Evolutionary conservation across 306 rosid genomes (phyloP).

Genomic region (Trichosanthes truncata): DNA sequence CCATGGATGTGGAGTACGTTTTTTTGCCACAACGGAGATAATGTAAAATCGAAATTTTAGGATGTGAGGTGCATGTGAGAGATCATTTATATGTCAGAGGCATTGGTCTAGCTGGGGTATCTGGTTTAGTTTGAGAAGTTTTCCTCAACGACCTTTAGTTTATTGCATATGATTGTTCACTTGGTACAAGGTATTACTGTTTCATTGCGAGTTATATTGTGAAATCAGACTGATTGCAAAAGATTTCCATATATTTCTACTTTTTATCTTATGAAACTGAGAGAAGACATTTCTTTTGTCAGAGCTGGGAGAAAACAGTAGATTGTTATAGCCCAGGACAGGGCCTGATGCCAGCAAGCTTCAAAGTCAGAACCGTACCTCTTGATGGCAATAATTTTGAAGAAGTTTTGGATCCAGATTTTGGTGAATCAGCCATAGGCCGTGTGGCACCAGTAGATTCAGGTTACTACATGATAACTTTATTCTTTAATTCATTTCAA

Average conservation of each 20-base stretch:
- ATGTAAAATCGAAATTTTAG: neutral
- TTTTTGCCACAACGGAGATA: neutral
- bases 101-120: neutral
- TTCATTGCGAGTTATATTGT: neutral
- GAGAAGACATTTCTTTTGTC: neutral
- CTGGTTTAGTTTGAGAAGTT: neutral
- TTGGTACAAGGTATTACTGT: neutral
- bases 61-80: neutral
- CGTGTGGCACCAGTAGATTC: constrained; percentile 99
- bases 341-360: constrained; percentile 99
- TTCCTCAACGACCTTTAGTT: neutral
- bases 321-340: constrained; percentile 98
- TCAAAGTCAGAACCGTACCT: constrained; percentile 61
- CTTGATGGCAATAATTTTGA: constrained; percentile 35
- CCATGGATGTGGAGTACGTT: neutral
- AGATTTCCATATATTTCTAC: neutral
- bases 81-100: neutral
- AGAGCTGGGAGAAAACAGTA: constrained; percentile 99
- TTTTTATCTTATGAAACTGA: neutral
- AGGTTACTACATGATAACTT: constrained; percentile 34
- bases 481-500: neutral
- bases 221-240: neutral
- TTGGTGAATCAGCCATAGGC: constrained; percentile 99
- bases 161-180: neutral
- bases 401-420: constrained; percentile 95